phyloP scores from a whole-genome alignment of 139 green algal genomes.

The Chlamydomonas asymmetrica region DNA sequence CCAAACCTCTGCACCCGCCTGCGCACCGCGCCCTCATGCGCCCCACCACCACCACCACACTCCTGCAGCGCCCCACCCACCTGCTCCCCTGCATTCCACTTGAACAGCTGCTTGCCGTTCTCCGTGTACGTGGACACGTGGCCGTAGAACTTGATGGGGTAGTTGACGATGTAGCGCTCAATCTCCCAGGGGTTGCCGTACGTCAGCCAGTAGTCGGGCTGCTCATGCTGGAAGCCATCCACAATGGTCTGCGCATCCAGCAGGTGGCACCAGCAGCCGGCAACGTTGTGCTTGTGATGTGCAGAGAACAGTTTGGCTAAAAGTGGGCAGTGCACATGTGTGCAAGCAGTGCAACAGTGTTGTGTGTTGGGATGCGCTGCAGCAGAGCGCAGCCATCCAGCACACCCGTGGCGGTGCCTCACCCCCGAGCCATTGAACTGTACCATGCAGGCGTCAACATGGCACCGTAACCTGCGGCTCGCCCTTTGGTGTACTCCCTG shows the following conservation, averaged over 20 bases:
- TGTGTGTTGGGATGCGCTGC: not conserved
- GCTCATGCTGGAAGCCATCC: conserved; percentile 93
- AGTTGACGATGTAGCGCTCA: conserved; percentile 71
- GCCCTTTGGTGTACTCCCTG: too few species aligned
- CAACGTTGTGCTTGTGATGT: too few species aligned
- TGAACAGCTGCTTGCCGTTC: conserved; percentile 80
- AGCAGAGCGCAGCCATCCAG: too few species aligned
- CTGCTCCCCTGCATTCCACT: conserved; percentile 94
- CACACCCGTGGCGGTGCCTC: too few species aligned
- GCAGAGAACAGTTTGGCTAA: not conserved
- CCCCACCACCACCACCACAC: too few species aligned
- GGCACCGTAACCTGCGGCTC: too few species aligned
- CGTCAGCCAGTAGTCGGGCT: conserved; percentile 97
- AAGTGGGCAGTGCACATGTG: not conserved
- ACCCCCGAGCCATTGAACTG: too few species aligned
- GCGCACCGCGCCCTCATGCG: too few species aligned
- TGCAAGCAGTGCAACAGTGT: not conserved
- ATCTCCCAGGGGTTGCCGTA: conserved; percentile 98
- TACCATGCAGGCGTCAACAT: too few species aligned
- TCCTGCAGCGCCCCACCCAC: conserved; percentile 27
- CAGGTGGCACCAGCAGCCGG: not conserved
- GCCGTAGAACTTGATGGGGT: conserved; percentile 36
- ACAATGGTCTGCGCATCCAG: conserved; percentile 73
- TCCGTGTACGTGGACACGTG: conserved; percentile 72
- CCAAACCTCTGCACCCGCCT: too few species aligned